Base-by-base conservation (phyloP, 352 stramenopile species). In the Halophytophthora batemanensis region DNA sequence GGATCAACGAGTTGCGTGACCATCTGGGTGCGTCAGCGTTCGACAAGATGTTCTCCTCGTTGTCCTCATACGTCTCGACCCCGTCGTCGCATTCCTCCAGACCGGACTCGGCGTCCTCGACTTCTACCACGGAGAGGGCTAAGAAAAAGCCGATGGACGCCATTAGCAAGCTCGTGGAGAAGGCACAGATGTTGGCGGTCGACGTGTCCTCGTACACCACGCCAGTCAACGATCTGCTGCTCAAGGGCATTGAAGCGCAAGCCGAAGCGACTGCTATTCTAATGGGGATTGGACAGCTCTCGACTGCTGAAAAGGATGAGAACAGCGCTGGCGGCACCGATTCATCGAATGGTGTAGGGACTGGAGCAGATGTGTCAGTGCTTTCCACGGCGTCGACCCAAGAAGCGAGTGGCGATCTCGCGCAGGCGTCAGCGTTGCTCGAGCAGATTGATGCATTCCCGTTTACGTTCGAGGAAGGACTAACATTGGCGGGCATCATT, bases 1-100 rank as follows among this genome's bases (percentile, higher is more conserved):
- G 85, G 85, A 70, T 93, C 4, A 73, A 82, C 41, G 79, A 93
- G 45, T 64, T 89, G 19, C 77, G 80, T 38, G 82, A 95, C 38
- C 68, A 80, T 17, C 53, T 95, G 19, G 82, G 82, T 1, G 45
- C 56, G 33, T 29, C 60, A 11, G 58, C 67, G 6, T 93, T 91
- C 38, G 78, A 92, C 35, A 86, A 82, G 36, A 44, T 90, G 0
- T 80, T 90, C 50, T 36, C 58, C 3, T 74, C 53, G 25, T 60
- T 66, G 21, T 48, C 52, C 12, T 66, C 49, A 15, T 76, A 64
- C 48, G 8, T 67, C 31, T 38, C 60, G 25, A 8, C 64, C 31
- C 37, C 60, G 21, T 64, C 49, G 52, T 39, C 60, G 8, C 49
- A 66, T 33, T 56, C 58, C 19, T 65, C 69, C 8, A 74, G 35